Evolutionary conservation across 1,284 basidiomycete genomes (phyloP).

Genomic region (Psilocybe mexicana): DNA sequence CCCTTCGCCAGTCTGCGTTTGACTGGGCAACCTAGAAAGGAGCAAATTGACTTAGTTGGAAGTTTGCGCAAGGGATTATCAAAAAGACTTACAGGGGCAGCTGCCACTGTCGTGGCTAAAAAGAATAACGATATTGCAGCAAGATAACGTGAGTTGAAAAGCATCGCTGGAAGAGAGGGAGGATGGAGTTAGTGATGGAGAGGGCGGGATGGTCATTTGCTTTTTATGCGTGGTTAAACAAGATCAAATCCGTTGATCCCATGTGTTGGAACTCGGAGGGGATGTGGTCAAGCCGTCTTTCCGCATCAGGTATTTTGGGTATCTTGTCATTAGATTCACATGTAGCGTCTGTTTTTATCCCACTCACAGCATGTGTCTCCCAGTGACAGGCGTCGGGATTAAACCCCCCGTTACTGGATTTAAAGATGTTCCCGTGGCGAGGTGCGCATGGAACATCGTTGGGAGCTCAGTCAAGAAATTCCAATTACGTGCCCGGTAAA

Average conservation of each 20-base stretch:
- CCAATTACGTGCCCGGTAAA: slow-evolving; percentile 3
- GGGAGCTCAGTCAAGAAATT: slow-evolving; percentile 2
- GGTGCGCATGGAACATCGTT: slow-evolving; percentile 12
- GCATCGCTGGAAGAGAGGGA: slow-evolving; percentile 26
- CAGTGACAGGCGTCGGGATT: slow-evolving; percentile 23
- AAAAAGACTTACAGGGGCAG: slow-evolving; percentile 32
- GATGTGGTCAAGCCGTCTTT: slow-evolving; percentile 35
- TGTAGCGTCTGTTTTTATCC: slow-evolving; percentile 24
- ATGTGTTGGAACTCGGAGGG: slow-evolving; percentile 29
- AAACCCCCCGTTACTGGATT: slow-evolving; percentile 19
- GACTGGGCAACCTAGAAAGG: slow-evolving; percentile 19
- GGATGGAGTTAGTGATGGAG: slow-evolving; percentile 23
- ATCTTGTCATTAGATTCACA: slow-evolving; percentile 28
- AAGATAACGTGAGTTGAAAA: slow-evolving; percentile 33
- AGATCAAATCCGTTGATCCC: slow-evolving; percentile 31
- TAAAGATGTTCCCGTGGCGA: slow-evolving; percentile 18
- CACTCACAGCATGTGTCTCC: slow-evolving; percentile 20
- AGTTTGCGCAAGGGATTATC: slow-evolving; percentile 2
- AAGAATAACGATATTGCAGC: slow-evolving; percentile 31
- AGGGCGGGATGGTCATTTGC: slow-evolving; percentile 15
- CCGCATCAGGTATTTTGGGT: slow-evolving; percentile 34
- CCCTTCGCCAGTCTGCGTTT: not conserved
- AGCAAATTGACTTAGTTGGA: slow-evolving; percentile 4
- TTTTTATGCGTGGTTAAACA: slow-evolving; percentile 32
- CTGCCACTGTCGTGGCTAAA: slow-evolving; percentile 29